Conservation (phyloP, 129 eudicot genomes). For the Flaveria brownii region DNA sequence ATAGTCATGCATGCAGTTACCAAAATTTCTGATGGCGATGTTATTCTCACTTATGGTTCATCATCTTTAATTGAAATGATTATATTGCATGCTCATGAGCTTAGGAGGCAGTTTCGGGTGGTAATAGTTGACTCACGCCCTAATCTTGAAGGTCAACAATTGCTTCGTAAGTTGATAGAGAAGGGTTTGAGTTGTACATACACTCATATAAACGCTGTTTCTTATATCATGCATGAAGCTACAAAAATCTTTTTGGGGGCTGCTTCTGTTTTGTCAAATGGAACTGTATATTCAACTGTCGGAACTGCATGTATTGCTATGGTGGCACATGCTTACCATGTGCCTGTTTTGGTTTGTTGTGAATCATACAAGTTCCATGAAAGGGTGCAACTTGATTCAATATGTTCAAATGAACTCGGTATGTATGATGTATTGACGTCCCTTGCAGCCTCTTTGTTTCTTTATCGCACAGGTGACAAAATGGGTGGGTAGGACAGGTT, state of each 20-base stretch:
- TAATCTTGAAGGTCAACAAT: slow-evolving; percentile 77
- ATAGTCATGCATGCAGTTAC: slow-evolving; percentile 76
- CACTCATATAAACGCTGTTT: slow-evolving; percentile 83
- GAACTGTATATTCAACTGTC: slow-evolving; percentile 80
- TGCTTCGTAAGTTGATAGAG: slow-evolving; percentile 71
- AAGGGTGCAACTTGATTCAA: slow-evolving; percentile 92
- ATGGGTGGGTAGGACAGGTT: background rate
- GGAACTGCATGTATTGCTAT: slow-evolving; percentile 92
- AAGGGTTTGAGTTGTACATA: slow-evolving; percentile 87
- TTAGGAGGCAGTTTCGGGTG: slow-evolving; percentile 76
- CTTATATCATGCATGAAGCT: slow-evolving; percentile 92
- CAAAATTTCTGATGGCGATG: slow-evolving; percentile 83
- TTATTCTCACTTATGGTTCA: slow-evolving; percentile 81
- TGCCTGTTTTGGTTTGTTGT: slow-evolving; percentile 89
- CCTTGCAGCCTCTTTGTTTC: slow-evolving; percentile 6
- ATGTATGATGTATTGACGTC: slow-evolving; percentile 25
- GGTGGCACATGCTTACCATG: slow-evolving; percentile 87
- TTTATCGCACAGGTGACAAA: background rate
- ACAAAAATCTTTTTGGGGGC: slow-evolving; percentile 83
- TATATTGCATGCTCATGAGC: slow-evolving; percentile 74
- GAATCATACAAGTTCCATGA: slow-evolving; percentile 96
- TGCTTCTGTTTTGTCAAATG: slow-evolving; percentile 85
- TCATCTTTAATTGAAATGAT: slow-evolving; percentile 80
- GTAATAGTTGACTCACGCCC: slow-evolving; percentile 95
- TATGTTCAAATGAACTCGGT: slow-evolving; percentile 94